Evolutionary conservation across 75 land plant genomes (phyloP).

Genomic region (Gnetum montanum): DNA sequence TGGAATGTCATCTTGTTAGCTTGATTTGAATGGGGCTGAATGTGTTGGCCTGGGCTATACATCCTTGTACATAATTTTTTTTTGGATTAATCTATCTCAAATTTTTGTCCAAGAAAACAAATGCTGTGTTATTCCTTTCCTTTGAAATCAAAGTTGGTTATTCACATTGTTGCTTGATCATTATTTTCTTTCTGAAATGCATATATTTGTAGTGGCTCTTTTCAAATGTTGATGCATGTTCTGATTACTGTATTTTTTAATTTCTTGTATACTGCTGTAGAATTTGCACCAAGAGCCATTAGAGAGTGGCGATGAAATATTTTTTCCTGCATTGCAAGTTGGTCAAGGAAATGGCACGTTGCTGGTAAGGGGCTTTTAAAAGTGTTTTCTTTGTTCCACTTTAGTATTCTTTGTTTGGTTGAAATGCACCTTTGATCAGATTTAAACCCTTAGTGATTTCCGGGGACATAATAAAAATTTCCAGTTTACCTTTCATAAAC

Average conservation of each 20-base stretch:
- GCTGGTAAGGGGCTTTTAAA: conserved; percentile 37
- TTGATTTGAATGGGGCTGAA: too few relatives aligned
- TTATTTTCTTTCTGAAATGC: not conserved
- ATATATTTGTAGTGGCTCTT: not conserved
- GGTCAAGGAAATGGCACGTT: conserved; percentile 33
- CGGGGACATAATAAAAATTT: too few relatives aligned
- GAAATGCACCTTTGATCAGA: too few relatives aligned
- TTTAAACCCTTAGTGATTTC: too few relatives aligned
- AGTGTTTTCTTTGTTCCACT: not conserved
- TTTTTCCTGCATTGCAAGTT: conserved; percentile 69
- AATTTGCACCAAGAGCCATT: conserved; percentile 26
- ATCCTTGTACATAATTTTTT: too few relatives aligned
- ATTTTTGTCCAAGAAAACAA: too few relatives aligned
- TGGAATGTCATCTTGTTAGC: too few relatives aligned
- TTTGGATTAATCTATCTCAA: too few relatives aligned
- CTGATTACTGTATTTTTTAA: not conserved
- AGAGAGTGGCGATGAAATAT: conserved; percentile 71
- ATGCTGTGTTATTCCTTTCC: not conserved
- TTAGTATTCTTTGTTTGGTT: too few relatives aligned
- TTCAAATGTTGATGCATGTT: not conserved
- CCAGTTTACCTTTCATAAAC: too few relatives aligned
- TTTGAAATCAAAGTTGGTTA: not conserved
- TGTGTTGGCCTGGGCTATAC: too few relatives aligned
- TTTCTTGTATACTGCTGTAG: conserved; percentile 14
- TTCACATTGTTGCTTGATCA: not conserved